phyloP scores from a whole-genome alignment of 306 rosid genomes.

The Vigna hirtella region DNA sequence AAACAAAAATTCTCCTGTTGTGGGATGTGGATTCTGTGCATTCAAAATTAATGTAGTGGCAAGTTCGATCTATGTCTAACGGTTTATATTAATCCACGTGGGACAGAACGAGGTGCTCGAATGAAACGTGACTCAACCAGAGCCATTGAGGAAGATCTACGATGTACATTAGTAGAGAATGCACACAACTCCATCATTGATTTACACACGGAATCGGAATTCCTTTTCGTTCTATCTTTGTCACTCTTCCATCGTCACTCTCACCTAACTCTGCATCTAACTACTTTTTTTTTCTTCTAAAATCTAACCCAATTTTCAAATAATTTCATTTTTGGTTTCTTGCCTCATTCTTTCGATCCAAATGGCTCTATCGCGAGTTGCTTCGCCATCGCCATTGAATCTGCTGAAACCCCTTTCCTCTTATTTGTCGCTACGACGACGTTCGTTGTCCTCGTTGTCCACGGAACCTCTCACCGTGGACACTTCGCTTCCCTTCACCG shows the following conservation, averaged over 20 bases:
- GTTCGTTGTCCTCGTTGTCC: slow-evolving; percentile 58
- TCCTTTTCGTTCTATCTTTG: no score
- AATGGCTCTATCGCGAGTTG: slow-evolving; percentile 63
- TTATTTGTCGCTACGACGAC: slow-evolving; percentile 49
- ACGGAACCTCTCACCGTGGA: slow-evolving; percentile 60
- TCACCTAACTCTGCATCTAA: no score
- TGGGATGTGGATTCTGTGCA: neutral
- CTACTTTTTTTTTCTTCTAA: neutral
- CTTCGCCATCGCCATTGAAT: slow-evolving; percentile 49
- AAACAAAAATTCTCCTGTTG: neutral
- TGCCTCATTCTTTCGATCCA: slow-evolving; percentile 4
- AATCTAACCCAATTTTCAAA: neutral
- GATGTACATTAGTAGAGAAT: no score
- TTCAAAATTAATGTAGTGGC: neutral
- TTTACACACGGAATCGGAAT: no score
- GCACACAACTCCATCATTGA: no score
- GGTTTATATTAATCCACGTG: neutral
- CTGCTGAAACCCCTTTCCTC: slow-evolving; percentile 58
- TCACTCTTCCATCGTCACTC: no score
- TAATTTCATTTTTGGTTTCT: neutral
- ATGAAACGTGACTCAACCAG: neutral
- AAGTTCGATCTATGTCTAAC: neutral
- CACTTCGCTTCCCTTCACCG: slow-evolving; percentile 76
- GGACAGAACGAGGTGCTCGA: no score
- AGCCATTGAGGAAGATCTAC: neutral